Base-by-base conservation (phyloP, 1,284 basidiomycete species). In the Ustilago curta region DNA sequence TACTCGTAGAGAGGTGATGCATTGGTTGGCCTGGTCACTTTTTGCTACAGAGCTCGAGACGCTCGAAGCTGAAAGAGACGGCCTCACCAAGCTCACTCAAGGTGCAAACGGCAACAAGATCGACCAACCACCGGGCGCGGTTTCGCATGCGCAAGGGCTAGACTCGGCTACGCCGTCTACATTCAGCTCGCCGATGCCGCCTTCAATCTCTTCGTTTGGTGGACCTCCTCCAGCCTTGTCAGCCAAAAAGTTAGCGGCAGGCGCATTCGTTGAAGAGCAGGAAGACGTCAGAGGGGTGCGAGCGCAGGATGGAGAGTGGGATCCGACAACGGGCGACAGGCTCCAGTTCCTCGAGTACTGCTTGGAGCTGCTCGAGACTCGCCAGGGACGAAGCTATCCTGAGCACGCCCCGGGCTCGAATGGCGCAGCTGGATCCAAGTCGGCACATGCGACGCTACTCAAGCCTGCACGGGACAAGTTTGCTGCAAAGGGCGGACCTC, bases 11-110 rank as follows among this genome's bases (percentile, higher is more conserved):
- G 82, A 84, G 39, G 71, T 79, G 50, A 68, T 72, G 56, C 78
- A 79, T 44, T 85, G 83, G 83, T 67, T 84, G 27, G 73, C 80
- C 6, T 84, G 83, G 80, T 66, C 76, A 19, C 59, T 85, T 1
- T 83, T 79, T 39, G 81, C 63, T 9, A 61, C 62, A 4, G 42
- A 66, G 18, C 70, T 82, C 48, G 77, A 79, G 27, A 69, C 77
- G 52, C 40, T 83, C 21, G 75, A 76, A 48, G 59, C 47, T 3
- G 79, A 82, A 53, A 59, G 70, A n/a, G 47, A 62, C 18, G 27
- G 32, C 1, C 29, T 25, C 25, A 11, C 12, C 8, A 4, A 42
- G 1, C 48, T 70, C 8, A 21, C 27, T 27, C 39, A 47, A 3
- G 32, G 56, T 12, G 27, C 47, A 8, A 37, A 37, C 31, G 47